These are phyloP conservation scores for Scutellaria baicalensis DNA, from an alignment of 257 asterid species.

Conservation along the genomic window DNA sequence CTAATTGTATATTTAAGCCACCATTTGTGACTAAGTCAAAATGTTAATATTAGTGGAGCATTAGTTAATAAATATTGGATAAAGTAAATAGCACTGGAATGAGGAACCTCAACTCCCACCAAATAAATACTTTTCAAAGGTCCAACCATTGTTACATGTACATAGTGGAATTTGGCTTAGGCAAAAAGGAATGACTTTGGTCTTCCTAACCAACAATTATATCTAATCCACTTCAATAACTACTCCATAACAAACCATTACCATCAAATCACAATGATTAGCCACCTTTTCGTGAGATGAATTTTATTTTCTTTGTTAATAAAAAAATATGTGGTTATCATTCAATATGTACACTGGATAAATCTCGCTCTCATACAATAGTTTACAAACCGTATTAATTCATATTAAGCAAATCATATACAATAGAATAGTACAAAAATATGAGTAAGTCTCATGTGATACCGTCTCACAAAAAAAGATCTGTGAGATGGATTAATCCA, in stretches of 20 bases:
- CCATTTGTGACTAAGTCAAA: conserved; percentile 24
- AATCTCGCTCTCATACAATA: no score
- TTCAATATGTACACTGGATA: no score
- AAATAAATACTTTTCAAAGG: background rate
- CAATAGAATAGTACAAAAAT: no score
- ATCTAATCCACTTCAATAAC: conserved; percentile 21
- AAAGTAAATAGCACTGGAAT: conserved; percentile 21
- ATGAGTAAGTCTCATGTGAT: no score
- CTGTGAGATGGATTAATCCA: no score
- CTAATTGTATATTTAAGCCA: conserved; percentile 13
- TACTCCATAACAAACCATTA: conserved; percentile 16
- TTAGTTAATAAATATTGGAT: background rate
- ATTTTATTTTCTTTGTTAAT: background rate
- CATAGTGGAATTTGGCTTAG: conserved; percentile 14
- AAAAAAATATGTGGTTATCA: no score
- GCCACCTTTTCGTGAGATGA: background rate
- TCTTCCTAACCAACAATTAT: conserved; percentile 7
- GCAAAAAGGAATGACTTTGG: conserved; percentile 9
- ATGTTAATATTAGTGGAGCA: conserved; percentile 19
- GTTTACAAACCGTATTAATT: no score
- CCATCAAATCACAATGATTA: conserved; percentile 16
- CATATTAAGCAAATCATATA: no score
- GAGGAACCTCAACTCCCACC: conserved; percentile 22
- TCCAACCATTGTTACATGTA: conserved; percentile 1
- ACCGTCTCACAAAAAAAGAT: no score